phyloP scores from a whole-genome alignment of 805 yeast genomes.

The Cyberlindnera mississippiensis region DNA sequence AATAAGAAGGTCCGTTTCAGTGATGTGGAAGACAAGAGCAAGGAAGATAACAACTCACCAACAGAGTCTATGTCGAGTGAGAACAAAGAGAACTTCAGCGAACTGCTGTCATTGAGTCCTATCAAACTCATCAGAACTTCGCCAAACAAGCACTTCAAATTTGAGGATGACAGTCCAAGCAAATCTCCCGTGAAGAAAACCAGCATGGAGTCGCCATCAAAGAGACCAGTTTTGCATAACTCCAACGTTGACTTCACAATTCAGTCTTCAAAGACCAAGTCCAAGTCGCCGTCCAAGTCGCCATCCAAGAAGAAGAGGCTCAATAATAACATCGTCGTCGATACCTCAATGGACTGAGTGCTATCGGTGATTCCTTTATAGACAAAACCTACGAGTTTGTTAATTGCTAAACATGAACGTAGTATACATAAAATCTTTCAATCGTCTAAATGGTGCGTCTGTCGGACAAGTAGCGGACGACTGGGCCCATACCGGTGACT shows the following conservation, averaged over 20 bases:
- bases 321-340: slow-evolving; percentile 9
- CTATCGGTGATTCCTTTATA: background rate
- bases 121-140: slow-evolving; percentile 14
- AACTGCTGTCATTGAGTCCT: slow-evolving; percentile 17
- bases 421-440: slow-evolving; percentile 4
- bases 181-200: slow-evolving; percentile 8
- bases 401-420: background rate
- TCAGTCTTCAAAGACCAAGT: slow-evolving; percentile 12
- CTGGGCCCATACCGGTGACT: slow-evolving; percentile 81
- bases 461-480: slow-evolving; percentile 82
- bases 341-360: slow-evolving; percentile 9
- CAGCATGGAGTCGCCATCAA: slow-evolving; percentile 14
- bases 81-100: slow-evolving; percentile 9
- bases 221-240: slow-evolving; percentile 12
- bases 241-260: slow-evolving; percentile 14
- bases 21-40: slow-evolving; percentile 14
- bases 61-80: background rate
- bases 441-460: slow-evolving; percentile 60
- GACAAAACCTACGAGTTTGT: background rate
- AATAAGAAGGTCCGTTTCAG: slow-evolving; percentile 15
- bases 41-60: background rate
- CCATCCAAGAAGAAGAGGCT: slow-evolving; percentile 20
- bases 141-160: slow-evolving; percentile 21
- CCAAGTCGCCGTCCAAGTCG: slow-evolving; percentile 14
- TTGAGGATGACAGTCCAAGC: slow-evolving; percentile 11